These are phyloP conservation scores for Solanum acaule DNA, from an alignment of 257 asterid species.

Conservation along the genomic window DNA sequence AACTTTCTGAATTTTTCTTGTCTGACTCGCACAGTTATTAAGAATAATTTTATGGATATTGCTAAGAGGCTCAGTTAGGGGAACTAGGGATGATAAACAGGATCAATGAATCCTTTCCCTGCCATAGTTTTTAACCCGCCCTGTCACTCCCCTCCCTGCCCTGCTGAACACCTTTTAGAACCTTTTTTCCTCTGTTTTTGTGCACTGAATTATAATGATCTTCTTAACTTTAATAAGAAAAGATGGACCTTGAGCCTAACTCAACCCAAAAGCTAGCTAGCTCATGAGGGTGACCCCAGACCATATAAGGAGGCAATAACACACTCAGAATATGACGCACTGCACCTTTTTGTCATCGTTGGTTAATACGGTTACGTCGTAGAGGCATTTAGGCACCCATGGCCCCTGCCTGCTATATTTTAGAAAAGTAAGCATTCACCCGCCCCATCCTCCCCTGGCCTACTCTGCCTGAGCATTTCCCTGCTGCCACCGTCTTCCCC, in stretches of 20 bases:
- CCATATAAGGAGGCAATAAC: not conserved
- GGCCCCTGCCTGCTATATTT: not conserved
- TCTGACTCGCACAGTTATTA: not conserved
- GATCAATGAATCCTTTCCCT: not conserved
- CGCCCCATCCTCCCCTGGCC: not conserved
- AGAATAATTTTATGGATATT: not conserved
- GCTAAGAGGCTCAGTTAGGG: not conserved
- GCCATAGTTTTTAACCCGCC: not conserved
- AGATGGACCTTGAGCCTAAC: not conserved
- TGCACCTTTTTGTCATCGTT: not conserved
- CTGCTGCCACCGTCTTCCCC: not conserved
- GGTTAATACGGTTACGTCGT: not conserved
- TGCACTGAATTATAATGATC: not conserved
- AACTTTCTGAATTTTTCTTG: not conserved
- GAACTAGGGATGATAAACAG: not conserved
- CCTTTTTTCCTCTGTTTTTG: not conserved
- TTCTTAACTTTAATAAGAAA: not conserved
- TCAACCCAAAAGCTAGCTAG: not conserved
- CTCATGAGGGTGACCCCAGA: not conserved
- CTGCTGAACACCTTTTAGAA: not conserved
- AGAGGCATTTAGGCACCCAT: not conserved
- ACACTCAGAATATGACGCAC: not conserved
- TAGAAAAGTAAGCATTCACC: not conserved
- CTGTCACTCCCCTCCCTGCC: not conserved
- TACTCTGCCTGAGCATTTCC: not conserved